Percentiles rank a stretch among this genome's conserved stretches.
Conservation (phyloP, 805 yeast species). For the Metschnikowia rubicola region DNA sequence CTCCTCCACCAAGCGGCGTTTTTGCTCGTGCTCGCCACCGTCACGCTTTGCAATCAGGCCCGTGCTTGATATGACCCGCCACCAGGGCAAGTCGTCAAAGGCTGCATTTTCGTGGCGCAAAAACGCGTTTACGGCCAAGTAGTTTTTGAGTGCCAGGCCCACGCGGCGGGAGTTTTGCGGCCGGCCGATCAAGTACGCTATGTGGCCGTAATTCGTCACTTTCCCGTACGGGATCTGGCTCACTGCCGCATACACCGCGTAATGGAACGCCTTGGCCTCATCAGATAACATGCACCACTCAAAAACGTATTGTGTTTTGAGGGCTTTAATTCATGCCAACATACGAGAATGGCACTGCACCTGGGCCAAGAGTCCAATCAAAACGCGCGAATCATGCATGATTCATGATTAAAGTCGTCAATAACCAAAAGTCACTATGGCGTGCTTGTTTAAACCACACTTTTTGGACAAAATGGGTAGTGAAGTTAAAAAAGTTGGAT, state of each 20-base stretch:
- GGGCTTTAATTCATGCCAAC: too few relatives aligned
- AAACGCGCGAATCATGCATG: too few relatives aligned
- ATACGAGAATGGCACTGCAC: too few relatives aligned
- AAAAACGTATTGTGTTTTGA: too few relatives aligned
- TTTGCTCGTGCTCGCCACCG: conserved; percentile 46
- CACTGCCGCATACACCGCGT: conserved; percentile 56
- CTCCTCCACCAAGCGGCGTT: conserved; percentile 43
- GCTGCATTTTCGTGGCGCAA: conserved; percentile 22
- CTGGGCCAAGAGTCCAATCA: too few relatives aligned
- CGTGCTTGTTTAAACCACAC: too few relatives aligned
- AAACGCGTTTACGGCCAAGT: conserved; percentile 20
- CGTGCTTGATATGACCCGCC: conserved; percentile 67
- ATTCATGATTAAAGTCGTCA: too few relatives aligned
- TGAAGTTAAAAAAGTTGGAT: too few relatives aligned
- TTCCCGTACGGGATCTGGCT: conserved; percentile 55
- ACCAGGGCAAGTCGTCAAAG: conserved; percentile 62
- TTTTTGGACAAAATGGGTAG: too few relatives aligned
- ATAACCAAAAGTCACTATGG: too few relatives aligned
- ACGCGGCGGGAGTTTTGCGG: conserved; percentile 74
- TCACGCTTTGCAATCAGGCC: conserved; percentile 60
- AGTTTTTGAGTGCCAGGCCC: conserved; percentile 63
- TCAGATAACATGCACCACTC: conserved; percentile 19
- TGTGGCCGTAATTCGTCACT: conserved; percentile 69
- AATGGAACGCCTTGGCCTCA: conserved; percentile 55
- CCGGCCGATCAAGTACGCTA: conserved; percentile 57